These are phyloP conservation scores for Tylopilus plumbeoviolaceoides DNA, from an alignment of 768 basidiomycete genomes.

Conservation along the genomic window DNA sequence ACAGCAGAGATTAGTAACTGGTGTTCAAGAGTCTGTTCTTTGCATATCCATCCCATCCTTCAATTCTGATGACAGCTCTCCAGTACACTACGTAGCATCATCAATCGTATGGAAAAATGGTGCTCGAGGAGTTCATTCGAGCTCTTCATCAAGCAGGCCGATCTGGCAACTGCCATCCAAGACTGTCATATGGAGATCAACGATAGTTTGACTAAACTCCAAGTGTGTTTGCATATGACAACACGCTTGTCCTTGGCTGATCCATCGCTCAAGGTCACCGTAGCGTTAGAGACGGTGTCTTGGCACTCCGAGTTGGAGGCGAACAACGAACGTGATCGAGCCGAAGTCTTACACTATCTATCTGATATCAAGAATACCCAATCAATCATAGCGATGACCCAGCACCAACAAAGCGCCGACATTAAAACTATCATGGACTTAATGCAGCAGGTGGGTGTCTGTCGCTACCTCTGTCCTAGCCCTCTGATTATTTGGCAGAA, in stretches of 20 bases:
- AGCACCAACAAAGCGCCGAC: conserved; percentile 33
- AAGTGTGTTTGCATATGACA: conserved; percentile 30
- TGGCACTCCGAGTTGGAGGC: conserved; percentile 46
- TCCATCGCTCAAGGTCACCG: conserved; percentile 34
- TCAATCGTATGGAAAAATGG: conserved; percentile 43
- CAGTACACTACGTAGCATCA: conserved; percentile 35
- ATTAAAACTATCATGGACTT: conserved; percentile 42
- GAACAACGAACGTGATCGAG: conserved; percentile 40
- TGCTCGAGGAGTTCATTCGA: conserved; percentile 35
- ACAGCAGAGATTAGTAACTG: conserved; percentile 31
- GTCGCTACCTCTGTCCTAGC: neutral
- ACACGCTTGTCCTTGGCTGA: conserved; percentile 5
- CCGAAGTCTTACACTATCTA: conserved; percentile 40
- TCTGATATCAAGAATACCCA: conserved; percentile 42
- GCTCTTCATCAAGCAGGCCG: conserved; percentile 43
- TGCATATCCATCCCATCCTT: neutral
- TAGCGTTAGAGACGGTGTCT: conserved; percentile 41
- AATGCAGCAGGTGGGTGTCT: conserved; percentile 43
- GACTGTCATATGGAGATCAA: conserved; percentile 42
- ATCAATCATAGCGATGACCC: conserved; percentile 30
- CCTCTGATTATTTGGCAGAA: conserved; percentile 22
- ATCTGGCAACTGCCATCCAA: conserved; percentile 42
- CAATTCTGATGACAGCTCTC: conserved; percentile 4
- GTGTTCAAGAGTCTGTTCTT: conserved; percentile 29
- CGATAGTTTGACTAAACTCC: conserved; percentile 45